These are phyloP conservation scores for Cercophora samala DNA, from an alignment of 495 filamentous ascomycete genomes.

Conservation along the genomic window DNA sequence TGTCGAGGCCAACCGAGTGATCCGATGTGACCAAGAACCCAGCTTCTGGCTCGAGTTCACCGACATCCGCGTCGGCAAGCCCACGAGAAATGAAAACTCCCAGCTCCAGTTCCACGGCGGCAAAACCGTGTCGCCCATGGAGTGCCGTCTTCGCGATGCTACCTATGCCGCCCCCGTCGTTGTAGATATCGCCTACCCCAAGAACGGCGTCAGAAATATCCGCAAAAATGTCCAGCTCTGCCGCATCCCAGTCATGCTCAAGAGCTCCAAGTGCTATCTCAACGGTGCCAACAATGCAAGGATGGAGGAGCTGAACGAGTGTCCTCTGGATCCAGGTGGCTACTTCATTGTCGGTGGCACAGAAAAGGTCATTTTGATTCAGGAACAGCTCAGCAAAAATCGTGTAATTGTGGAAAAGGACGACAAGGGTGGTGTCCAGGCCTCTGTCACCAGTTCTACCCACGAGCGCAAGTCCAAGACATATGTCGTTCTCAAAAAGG, in stretches of 20 bases:
- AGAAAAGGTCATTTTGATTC: conserved; percentile 96
- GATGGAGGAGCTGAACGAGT: conserved; percentile 88
- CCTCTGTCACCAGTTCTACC: conserved; percentile 96
- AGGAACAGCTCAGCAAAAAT: conserved; percentile 98
- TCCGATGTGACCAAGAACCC: conserved; percentile 83
- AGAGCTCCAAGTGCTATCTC: conserved; percentile 87
- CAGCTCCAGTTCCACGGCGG: conserved; percentile 47
- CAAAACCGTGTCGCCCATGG: conserved; percentile 78
- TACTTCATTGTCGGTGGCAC: conserved; percentile 87
- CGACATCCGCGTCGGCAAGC: conserved; percentile 78
- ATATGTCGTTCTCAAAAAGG: conserved; percentile 90
- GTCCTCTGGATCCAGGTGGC: conserved; percentile 90
- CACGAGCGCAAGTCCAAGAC: conserved; percentile 97
- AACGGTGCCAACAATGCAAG: conserved; percentile 72
- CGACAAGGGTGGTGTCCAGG: conserved; percentile 82
- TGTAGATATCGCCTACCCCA: conserved; percentile 82
- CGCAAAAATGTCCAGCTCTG: conserved; percentile 74
- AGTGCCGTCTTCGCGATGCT: conserved; percentile 91
- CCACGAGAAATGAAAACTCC: conserved; percentile 70
- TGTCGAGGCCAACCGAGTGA: conserved; percentile 76
- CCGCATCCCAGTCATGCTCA: conserved; percentile 92
- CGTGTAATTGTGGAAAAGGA: conserved; percentile 94
- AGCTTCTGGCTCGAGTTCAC: conserved; percentile 86
- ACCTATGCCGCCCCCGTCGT: conserved; percentile 91
- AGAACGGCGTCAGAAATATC: conserved; percentile 66